Conservation (phyloP, 305 asterid species). For the Fraxinus velutina region DNA sequence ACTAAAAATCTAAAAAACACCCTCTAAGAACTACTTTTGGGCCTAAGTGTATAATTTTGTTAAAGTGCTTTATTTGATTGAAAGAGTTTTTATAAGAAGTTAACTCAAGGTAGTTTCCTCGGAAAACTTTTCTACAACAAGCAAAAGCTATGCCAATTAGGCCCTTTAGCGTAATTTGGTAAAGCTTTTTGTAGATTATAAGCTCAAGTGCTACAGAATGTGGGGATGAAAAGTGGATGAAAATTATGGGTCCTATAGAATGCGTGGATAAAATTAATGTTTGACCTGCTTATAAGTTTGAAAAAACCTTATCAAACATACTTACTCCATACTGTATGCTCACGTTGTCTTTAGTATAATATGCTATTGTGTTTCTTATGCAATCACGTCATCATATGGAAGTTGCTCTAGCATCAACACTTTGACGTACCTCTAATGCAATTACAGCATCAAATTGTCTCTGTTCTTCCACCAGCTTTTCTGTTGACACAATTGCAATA, state of each 20-base stretch:
- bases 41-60: background rate
- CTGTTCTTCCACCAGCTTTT: conserved; percentile 81
- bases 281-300: background rate
- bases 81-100: background rate
- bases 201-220: background rate
- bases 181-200: background rate
- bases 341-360: background rate
- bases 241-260: background rate
- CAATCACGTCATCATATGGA: background rate
- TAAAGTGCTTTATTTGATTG: background rate
- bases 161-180: background rate
- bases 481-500: conserved; percentile 46
- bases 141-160: background rate
- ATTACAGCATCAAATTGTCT: conserved; percentile 77
- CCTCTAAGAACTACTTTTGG: background rate
- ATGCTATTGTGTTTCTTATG: background rate
- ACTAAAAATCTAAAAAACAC: no score
- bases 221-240: background rate
- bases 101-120: background rate
- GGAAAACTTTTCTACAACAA: background rate
- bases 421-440: conserved; percentile 69
- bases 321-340: background rate
- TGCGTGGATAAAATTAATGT: background rate
- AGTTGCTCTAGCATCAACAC: background rate
- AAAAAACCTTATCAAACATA: background rate